phyloP scores from a whole-genome alignment of 768 basidiomycete genomes.

The Phanerochaete carnosa region DNA sequence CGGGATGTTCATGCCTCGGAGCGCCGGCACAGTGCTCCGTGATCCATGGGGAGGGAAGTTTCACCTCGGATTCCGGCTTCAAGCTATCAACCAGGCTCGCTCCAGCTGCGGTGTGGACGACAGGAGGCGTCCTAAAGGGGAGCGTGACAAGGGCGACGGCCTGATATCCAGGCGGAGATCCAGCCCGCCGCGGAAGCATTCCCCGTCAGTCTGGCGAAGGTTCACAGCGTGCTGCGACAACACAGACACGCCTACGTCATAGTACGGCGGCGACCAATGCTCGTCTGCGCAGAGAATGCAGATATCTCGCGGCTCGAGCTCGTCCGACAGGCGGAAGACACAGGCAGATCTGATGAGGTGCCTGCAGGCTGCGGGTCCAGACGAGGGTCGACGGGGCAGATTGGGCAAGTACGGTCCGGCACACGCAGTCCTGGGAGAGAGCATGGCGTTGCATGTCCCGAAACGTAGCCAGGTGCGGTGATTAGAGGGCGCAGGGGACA shows the following conservation, averaged over 20 bases:
- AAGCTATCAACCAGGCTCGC: neutral
- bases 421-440: neutral
- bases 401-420: neutral
- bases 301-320: neutral
- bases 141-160: neutral
- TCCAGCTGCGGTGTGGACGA: neutral
- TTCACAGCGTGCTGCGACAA: neutral
- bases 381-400: neutral
- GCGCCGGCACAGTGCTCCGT: neutral
- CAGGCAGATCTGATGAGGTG: neutral
- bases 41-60: neutral
- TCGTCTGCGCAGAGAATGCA: neutral
- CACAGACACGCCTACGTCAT: neutral
- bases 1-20: neutral
- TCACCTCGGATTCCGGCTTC: neutral
- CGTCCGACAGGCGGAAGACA: neutral
- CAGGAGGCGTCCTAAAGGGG: neutral
- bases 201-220: neutral
- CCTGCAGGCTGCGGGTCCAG: neutral
- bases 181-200: neutral
- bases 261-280: neutral
- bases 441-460: neutral
- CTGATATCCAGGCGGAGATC: neutral
- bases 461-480: neutral
- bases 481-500: neutral